These are phyloP conservation scores for Kwoniella dejecticola DNA, from an alignment of 768 basidiomycete genomes.

Conservation along the genomic window DNA sequence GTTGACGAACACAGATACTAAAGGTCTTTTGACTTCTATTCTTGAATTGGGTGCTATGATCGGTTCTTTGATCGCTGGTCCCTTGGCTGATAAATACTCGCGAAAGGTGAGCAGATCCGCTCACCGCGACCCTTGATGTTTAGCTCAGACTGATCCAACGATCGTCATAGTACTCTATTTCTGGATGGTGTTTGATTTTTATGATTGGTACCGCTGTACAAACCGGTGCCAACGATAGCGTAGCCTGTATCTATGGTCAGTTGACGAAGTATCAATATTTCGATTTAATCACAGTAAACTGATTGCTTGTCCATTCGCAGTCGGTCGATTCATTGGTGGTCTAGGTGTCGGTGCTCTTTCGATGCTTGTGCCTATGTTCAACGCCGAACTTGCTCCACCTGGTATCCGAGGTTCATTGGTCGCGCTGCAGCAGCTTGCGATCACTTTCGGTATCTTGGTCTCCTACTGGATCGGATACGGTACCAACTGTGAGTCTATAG, in stretches of 20 bases:
- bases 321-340: slow-evolving; percentile 74
- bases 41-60: slow-evolving; percentile 66
- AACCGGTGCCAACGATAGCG: slow-evolving; percentile 56
- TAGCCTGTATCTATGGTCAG: slow-evolving; percentile 67
- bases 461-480: slow-evolving; percentile 61
- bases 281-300: slow-evolving; percentile 8
- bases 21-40: slow-evolving; percentile 75
- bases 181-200: slow-evolving; percentile 68
- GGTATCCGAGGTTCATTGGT: slow-evolving; percentile 80
- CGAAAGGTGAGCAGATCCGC: slow-evolving; percentile 66
- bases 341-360: slow-evolving; percentile 77
- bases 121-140: slow-evolving; percentile 50
- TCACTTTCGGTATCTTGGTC: slow-evolving; percentile 60
- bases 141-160: neutral
- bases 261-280: neutral
- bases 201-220: slow-evolving; percentile 66
- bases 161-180: slow-evolving; percentile 43
- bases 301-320: slow-evolving; percentile 19
- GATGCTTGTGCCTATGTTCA: slow-evolving; percentile 82
- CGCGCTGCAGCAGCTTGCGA: slow-evolving; percentile 77
- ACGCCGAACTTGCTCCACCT: slow-evolving; percentile 63
- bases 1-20: slow-evolving; percentile 59
- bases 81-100: slow-evolving; percentile 69
- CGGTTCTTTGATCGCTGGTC: slow-evolving; percentile 71
- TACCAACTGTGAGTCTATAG: slow-evolving; percentile 61